These are phyloP conservation scores for Pichia nakasei DNA, from an alignment of 805 yeast species.

Conservation along the genomic window DNA sequence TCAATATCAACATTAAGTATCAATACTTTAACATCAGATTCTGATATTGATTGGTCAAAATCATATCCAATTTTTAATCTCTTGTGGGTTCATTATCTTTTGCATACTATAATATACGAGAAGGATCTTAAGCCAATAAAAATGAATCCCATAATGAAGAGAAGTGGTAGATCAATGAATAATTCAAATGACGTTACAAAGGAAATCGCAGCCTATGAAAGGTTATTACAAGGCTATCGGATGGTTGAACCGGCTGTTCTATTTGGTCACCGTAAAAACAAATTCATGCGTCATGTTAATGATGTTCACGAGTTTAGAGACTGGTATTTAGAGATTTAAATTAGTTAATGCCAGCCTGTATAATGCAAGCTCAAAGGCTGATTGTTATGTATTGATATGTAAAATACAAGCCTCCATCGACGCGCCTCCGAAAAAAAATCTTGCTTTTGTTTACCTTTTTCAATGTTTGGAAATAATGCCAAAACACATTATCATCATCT, in stretches of 20 bases:
- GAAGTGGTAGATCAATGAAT: constrained; percentile 10
- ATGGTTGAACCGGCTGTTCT: constrained; percentile 27
- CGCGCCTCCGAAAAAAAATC: too few relatives aligned
- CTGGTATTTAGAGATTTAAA: constrained; percentile 4
- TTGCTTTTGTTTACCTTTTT: too few relatives aligned
- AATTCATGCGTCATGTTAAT: constrained; percentile 13
- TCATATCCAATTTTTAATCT: constrained; percentile 44
- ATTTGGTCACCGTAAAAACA: constrained; percentile 13
- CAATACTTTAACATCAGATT: not conserved
- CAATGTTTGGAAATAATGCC: too few relatives aligned
- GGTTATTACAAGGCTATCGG: constrained; percentile 23
- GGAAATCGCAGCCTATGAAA: constrained; percentile 20
- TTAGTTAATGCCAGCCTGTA: not conserved
- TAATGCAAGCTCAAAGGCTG: too few relatives aligned
- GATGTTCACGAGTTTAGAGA: constrained; percentile 12
- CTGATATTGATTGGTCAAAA: constrained; percentile 31
- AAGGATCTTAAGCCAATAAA: constrained; percentile 27
- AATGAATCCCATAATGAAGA: constrained; percentile 20
- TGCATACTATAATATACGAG: constrained; percentile 37
- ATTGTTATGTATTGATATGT: too few relatives aligned
- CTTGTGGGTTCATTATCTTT: constrained; percentile 57
- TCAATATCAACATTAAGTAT: constrained; percentile 4
- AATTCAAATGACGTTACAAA: constrained; percentile 14
- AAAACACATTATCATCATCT: too few relatives aligned
- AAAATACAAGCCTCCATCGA: too few relatives aligned